Percentiles rank a stretch among this genome's conserved stretches.
Conservation (phyloP, 164 flowering plant species). For the Aristolochia fimbriata region DNA sequence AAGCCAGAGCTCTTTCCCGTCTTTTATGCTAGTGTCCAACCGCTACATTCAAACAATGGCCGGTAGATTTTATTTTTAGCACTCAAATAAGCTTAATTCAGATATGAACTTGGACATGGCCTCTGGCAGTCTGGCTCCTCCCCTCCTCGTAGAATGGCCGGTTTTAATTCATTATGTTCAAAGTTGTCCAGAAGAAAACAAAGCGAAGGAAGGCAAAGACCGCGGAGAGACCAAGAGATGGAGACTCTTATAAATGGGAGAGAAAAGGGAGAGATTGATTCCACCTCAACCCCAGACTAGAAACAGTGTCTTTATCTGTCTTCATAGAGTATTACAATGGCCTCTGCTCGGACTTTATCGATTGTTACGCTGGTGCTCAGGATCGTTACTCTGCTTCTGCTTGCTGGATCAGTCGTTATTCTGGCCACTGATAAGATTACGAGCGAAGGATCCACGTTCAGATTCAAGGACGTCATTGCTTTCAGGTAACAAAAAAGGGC, state of each 20-base stretch:
- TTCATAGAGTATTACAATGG: neutral
- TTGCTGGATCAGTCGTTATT: conserved; percentile 13
- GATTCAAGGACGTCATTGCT: conserved; percentile 18
- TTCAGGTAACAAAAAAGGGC: conserved; percentile 12
- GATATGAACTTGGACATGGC: no score
- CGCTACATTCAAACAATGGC: no score
- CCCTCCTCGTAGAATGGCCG: no score
- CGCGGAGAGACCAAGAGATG: conserved; percentile 5
- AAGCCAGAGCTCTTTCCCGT: no score
- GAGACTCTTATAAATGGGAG: neutral
- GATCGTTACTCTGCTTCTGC: conserved; percentile 6
- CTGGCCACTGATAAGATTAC: conserved; percentile 12
- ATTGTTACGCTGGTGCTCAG: conserved; percentile 5
- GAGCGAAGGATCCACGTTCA: conserved; percentile 7
- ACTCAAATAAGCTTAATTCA: no score
- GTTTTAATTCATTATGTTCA: no score
- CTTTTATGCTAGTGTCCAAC: no score
- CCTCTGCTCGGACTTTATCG: conserved; percentile 1
- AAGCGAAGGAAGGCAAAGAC: neutral
- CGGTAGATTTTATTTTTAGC: no score
- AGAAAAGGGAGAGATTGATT: neutral
- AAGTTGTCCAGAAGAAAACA: neutral
- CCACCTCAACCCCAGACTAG: neutral
- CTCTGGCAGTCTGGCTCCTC: no score
- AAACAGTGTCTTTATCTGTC: neutral